Evolutionary conservation across 805 yeast genomes (phyloP).

Genomic region (Zygosaccharomyces lentus): DNA sequence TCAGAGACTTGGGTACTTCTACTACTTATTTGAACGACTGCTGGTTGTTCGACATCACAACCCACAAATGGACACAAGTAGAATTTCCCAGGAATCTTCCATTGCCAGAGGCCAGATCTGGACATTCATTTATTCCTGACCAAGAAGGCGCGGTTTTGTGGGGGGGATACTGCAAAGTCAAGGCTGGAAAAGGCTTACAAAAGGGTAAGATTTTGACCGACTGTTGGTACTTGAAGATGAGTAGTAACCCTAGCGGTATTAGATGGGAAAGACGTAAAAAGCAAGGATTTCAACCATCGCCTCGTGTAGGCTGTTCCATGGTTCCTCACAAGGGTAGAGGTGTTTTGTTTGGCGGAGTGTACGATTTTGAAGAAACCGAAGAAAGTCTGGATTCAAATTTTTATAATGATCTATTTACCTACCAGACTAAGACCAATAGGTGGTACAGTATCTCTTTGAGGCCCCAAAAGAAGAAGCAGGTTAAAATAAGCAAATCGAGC

Average conservation of each 20-base stretch:
- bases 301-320: slow-evolving; percentile 93
- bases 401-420: slow-evolving; percentile 74
- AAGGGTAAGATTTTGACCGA: slow-evolving; percentile 88
- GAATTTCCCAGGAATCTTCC: slow-evolving; percentile 79
- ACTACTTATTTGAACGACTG: slow-evolving; percentile 81
- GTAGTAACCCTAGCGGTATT: slow-evolving; percentile 63
- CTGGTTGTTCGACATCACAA: slow-evolving; percentile 89
- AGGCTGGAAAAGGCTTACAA: slow-evolving; percentile 81
- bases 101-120: slow-evolving; percentile 87
- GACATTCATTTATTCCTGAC: slow-evolving; percentile 78
- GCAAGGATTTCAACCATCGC: slow-evolving; percentile 85
- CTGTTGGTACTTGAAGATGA: slow-evolving; percentile 84
- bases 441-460: slow-evolving; percentile 76
- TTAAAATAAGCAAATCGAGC: slow-evolving; percentile 42
- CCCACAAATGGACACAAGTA: slow-evolving; percentile 86
- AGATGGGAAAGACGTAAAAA: slow-evolving; percentile 89
- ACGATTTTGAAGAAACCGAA: slow-evolving; percentile 91
- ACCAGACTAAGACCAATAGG: slow-evolving; percentile 79
- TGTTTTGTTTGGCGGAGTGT: slow-evolving; percentile 91
- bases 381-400: slow-evolving; percentile 82
- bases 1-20: slow-evolving; percentile 79
- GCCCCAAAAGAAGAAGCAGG: slow-evolving; percentile 50
- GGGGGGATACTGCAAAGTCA: slow-evolving; percentile 94
- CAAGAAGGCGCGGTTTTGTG: slow-evolving; percentile 79
- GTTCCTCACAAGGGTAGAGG: slow-evolving; percentile 89